Evolutionary conservation across 2,329 filamentous ascomycete genomes (phyloP).

Genomic region (Tricladium varicosporioides): DNA sequence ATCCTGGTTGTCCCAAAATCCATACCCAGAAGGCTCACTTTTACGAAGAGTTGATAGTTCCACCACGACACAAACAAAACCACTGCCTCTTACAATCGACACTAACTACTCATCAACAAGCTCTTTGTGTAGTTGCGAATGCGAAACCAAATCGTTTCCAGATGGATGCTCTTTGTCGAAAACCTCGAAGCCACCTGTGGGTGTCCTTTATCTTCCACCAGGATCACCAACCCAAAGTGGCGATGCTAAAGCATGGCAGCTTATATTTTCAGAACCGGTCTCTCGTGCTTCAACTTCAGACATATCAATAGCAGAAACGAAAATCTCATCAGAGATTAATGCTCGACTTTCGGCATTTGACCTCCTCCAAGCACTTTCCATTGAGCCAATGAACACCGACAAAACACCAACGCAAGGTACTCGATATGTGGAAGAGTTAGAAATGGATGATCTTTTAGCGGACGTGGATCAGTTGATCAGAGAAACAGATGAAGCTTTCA

Average conservation of each 20-base stretch:
- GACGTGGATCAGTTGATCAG: constrained; percentile 44
- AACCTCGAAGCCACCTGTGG: constrained; percentile 15
- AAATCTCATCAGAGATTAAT: constrained; percentile 2
- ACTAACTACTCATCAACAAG: constrained; percentile 42
- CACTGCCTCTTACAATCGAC: constrained; percentile 35
- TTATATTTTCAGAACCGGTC: constrained; percentile 21
- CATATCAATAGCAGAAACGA: constrained; percentile 2
- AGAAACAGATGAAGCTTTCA: constrained; percentile 51
- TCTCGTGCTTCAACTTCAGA: constrained; percentile 7
- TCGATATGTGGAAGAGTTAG: constrained; percentile 13
- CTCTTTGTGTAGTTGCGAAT: constrained; percentile 46
- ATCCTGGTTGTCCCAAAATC: constrained; percentile 23
- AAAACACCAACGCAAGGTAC: constrained; percentile 30
- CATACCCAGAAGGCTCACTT: constrained; percentile 4
- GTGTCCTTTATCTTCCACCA: constrained; percentile 32
- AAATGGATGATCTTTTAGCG: constrained; percentile 20
- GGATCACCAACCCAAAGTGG: constrained; percentile 18
- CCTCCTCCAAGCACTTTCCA: constrained; percentile 32
- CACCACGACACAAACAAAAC: constrained; percentile 12
- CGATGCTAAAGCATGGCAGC: constrained; percentile 26
- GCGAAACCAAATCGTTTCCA: constrained; percentile 28
- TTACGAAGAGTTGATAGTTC: neutral
- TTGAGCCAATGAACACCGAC: constrained; percentile 23
- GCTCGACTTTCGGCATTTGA: constrained; percentile 24
- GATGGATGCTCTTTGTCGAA: constrained; percentile 28